Conservation (phyloP, 495 filamentous ascomycete genomes). For the Penicillium ucsense region DNA sequence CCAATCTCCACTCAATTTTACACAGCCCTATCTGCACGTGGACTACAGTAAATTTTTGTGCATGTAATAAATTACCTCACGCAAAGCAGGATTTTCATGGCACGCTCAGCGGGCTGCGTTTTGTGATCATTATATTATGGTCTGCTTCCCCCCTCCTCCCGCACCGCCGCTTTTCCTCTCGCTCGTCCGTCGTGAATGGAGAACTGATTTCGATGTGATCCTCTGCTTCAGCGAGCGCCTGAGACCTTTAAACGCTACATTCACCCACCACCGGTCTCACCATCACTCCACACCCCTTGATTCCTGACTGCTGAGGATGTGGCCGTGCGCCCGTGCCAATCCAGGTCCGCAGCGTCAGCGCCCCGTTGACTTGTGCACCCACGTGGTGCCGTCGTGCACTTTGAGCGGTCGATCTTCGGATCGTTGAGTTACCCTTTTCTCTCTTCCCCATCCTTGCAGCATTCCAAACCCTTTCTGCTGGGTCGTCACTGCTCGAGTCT, state of each 20-base stretch:
- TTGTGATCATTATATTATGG: background rate
- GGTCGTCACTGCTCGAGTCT: too few relatives aligned
- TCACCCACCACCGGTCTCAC: constrained; percentile 1
- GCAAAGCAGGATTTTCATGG: constrained; percentile 8
- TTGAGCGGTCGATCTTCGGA: constrained; percentile 11
- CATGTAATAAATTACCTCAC: constrained; percentile 16
- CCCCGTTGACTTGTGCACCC: constrained; percentile 35
- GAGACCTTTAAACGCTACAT: constrained; percentile 2
- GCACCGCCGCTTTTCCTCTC: background rate
- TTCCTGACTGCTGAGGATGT: constrained; percentile 13
- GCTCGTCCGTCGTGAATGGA: background rate
- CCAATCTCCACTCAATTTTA: background rate
- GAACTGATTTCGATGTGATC: background rate
- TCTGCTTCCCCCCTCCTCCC: background rate
- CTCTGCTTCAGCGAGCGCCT: background rate
- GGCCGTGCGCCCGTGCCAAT: constrained; percentile 17
- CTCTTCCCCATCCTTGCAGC: background rate
- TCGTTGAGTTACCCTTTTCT: background rate
- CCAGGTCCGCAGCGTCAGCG: constrained; percentile 28
- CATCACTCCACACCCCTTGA: background rate
- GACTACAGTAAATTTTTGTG: background rate
- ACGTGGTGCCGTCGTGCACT: constrained; percentile 32
- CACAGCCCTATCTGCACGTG: constrained; percentile 1
- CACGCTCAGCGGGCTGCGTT: too few relatives aligned
- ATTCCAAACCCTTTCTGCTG: constrained; percentile 7